Conservation (phyloP, 2,329 filamentous ascomycete genomes). For the Paradendryphiella salina region DNA sequence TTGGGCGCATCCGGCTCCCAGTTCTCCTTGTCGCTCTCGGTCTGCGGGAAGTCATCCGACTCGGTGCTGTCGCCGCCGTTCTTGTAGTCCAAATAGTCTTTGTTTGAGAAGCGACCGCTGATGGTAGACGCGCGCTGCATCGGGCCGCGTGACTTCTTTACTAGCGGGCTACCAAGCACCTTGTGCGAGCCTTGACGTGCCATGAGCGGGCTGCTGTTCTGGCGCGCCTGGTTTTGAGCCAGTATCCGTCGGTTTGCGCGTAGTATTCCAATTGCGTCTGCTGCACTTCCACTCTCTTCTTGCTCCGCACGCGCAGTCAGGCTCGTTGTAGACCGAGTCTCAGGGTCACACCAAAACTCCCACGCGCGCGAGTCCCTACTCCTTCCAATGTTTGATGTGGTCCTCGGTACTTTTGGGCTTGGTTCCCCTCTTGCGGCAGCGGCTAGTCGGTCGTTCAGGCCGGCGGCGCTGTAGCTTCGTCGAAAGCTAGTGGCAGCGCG, state of each 20-base stretch:
- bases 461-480: conserved; percentile 71
- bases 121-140: conserved; percentile 45
- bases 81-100: conserved; percentile 21
- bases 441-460: conserved; percentile 43
- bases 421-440: conserved; percentile 36
- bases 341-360: conserved; percentile 87
- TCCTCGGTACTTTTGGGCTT: conserved; percentile 48
- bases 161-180: conserved; percentile 37
- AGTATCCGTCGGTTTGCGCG: conserved; percentile 64
- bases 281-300: conserved; percentile 76
- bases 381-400: conserved; percentile 64
- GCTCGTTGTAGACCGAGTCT: conserved; percentile 67
- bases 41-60: conserved; percentile 56
- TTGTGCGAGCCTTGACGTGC: conserved; percentile 36
- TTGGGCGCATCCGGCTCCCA: conserved; percentile 60
- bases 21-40: conserved; percentile 95
- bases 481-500: conserved; percentile 59
- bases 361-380: conserved; percentile 87
- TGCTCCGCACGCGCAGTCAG: conserved; percentile 80
- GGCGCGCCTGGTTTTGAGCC: conserved; percentile 63
- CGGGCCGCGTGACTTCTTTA: conserved; percentile 42
- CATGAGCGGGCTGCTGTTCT: conserved; percentile 61
- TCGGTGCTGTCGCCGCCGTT: conserved; percentile 40
- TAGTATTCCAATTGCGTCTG: conserved; percentile 79
- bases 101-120: conserved; percentile 41